Conservation (phyloP, 2,329 filamentous ascomycete genomes). For the Zymoseptoria brevis region DNA sequence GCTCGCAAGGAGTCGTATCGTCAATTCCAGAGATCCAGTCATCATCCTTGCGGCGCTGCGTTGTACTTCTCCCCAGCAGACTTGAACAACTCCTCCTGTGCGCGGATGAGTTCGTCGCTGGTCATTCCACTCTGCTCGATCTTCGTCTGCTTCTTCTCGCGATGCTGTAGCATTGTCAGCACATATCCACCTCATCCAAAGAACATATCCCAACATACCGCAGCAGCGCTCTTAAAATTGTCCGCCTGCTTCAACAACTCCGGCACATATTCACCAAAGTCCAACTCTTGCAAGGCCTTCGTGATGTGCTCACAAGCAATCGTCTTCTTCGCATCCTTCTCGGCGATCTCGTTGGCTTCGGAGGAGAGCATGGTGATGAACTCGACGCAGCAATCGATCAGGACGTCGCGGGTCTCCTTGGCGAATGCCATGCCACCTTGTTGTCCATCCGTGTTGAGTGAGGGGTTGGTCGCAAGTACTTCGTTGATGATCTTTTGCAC, state of each 20-base stretch:
- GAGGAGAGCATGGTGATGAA: slow-evolving; percentile 98
- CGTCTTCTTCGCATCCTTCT: slow-evolving; percentile 98
- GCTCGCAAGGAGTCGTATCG: neutral
- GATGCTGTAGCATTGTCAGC: slow-evolving; percentile 50
- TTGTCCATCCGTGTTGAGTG: slow-evolving; percentile 9
- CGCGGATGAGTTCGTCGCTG: slow-evolving; percentile 76
- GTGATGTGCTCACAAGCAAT: slow-evolving; percentile 98
- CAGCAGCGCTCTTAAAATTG: slow-evolving; percentile 87
- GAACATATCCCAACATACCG: slow-evolving; percentile 50
- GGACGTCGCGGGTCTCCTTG: slow-evolving; percentile 86
- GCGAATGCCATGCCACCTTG: slow-evolving; percentile 66
- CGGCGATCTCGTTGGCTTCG: slow-evolving; percentile 96
- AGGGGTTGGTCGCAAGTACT: slow-evolving; percentile 69
- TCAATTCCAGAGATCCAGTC: neutral
- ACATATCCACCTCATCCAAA: slow-evolving; percentile 4
- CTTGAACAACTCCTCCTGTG: slow-evolving; percentile 88
- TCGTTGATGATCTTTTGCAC: slow-evolving; percentile 84
- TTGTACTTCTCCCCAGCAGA: slow-evolving; percentile 68
- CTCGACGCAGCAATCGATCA: slow-evolving; percentile 98
- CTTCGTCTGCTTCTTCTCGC: slow-evolving; percentile 96
- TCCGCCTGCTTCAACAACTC: slow-evolving; percentile 79
- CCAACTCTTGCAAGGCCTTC: slow-evolving; percentile 83
- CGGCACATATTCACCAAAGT: slow-evolving; percentile 85
- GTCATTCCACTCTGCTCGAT: slow-evolving; percentile 90
- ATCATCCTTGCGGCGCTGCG: slow-evolving; percentile 9